These are phyloP conservation scores for Leptographium wingfieldii DNA, from an alignment of 2,329 filamentous ascomycete genomes.

Conservation along the genomic window DNA sequence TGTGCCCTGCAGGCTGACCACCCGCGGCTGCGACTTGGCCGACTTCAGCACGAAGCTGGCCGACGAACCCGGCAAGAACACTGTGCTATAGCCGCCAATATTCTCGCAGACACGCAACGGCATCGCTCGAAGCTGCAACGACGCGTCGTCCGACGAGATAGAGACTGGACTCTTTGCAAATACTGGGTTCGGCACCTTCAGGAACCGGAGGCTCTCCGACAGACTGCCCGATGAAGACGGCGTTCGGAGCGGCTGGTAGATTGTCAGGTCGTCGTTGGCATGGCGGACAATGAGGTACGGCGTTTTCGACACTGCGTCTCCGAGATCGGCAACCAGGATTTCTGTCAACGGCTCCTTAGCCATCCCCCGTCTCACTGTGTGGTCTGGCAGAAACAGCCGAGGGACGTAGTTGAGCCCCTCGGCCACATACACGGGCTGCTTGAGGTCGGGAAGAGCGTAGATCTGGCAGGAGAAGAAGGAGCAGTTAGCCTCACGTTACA, in stretches of 20 bases:
- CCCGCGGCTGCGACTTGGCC: conserved; percentile 60
- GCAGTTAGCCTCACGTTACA: background rate
- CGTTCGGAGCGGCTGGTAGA: conserved; percentile 69
- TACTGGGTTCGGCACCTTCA: conserved; percentile 58
- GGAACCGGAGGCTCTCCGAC: conserved; percentile 51
- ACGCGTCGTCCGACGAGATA: conserved; percentile 30
- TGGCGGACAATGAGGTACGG: conserved; percentile 78
- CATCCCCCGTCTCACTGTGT: conserved; percentile 54
- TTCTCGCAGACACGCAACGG: conserved; percentile 48
- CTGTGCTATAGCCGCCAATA: conserved; percentile 64
- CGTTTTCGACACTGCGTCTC: conserved; percentile 54
- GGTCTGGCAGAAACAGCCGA: conserved; percentile 60
- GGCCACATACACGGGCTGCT: conserved; percentile 57
- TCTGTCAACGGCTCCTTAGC: conserved; percentile 65
- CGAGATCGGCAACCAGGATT: conserved; percentile 72
- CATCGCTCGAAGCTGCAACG: conserved; percentile 27
- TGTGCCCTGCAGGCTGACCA: conserved; percentile 58
- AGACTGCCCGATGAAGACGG: conserved; percentile 6
- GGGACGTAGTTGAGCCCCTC: conserved; percentile 70
- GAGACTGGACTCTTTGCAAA: conserved; percentile 46
- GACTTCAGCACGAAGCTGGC: conserved; percentile 77
- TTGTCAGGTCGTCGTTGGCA: conserved; percentile 64
- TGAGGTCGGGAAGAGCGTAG: conserved; percentile 63
- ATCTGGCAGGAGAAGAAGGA: conserved; percentile 35
- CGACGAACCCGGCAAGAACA: conserved; percentile 71